Base-by-base conservation (phyloP, 352 stramenopile species). In the Pythium sukuiense region DNA sequence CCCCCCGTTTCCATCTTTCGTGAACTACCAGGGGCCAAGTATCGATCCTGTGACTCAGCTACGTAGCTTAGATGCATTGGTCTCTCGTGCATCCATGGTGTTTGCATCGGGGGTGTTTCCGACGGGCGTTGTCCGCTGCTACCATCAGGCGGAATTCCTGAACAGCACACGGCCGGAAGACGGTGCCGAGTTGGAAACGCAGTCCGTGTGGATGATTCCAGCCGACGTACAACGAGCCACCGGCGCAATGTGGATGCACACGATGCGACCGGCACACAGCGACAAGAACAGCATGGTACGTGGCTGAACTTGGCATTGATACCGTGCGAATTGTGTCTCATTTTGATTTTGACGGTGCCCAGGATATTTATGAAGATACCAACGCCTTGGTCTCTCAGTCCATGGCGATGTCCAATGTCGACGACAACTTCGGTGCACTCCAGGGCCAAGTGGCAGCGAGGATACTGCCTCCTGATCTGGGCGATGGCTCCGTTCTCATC, bases 271-370 rank as follows among this genome's bases (percentile, higher is more conserved):
- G 5, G 3, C 41, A 3, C 24, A 26, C 2, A 24, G 13, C 16
- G 16, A 49, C 41, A 49, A 49, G 41, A 49, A 20, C 16, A 49
- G 41, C 41, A 49, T 49, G 41, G 41, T 49, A 49, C 41, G 41
- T 49, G 16, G 11, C 5, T 14, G 12, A 2, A 4, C 14, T 2
- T 43, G 2, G 7, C 6, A 43, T 43, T 14, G 2, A 43, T 16
- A 16, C 8, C 8, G 8, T 35, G 20, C 32, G 32, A 35, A 5
- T 35, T 5, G 6, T 43, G 7, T 11, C 35, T 43, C 7, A 43
- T 43, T 5, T 43, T 43, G 35, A 35, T 13, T 11, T 7, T 43
- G 35, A 13, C 35, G 35, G 7, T 2, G 12, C 26, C 41, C 41
- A 49, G 41, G 41, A 49, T 49, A 26, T 49, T 18, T 49, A 49